Percentiles rank a stretch among this genome's conserved stretches.
phyloP scores from a whole-genome alignment of 1,284 basidiomycete genomes.

The Xerocomus amazonicus region DNA sequence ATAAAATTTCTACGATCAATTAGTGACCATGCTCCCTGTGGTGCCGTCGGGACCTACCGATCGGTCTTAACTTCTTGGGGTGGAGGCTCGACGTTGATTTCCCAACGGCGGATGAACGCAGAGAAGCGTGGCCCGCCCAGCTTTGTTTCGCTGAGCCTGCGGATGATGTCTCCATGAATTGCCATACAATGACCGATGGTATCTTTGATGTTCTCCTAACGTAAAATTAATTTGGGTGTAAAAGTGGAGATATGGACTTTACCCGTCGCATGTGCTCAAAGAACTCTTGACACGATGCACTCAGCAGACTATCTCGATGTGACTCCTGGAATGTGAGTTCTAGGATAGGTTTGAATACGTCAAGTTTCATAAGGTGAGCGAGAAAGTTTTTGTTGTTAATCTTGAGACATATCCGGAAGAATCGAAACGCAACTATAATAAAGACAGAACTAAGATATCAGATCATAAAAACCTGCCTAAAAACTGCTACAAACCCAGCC shows the following conservation, averaged over 20 bases:
- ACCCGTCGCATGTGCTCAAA: conserved; percentile 90
- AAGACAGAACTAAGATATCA: conserved; percentile 12
- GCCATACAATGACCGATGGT: conserved; percentile 85
- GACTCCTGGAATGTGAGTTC: conserved; percentile 81
- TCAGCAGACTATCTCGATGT: conserved; percentile 85
- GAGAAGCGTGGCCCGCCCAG: conserved; percentile 69
- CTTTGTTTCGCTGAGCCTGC: conserved; percentile 58
- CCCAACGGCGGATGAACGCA: conserved; percentile 76
- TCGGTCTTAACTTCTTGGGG: conserved; percentile 49
- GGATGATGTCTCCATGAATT: conserved; percentile 64
- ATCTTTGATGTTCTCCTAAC: conserved; percentile 83
- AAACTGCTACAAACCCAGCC: conserved; percentile 61
- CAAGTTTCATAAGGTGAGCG: conserved; percentile 81
- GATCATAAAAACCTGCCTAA: conserved; percentile 1
- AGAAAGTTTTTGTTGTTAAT: conserved; percentile 86
- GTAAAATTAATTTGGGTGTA: conserved; percentile 6
- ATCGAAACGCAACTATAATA: conserved; percentile 77
- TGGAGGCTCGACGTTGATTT: conserved; percentile 87
- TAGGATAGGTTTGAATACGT: conserved; percentile 80
- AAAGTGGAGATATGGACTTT: conserved; percentile 24
- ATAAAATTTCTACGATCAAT: conserved; percentile 36
- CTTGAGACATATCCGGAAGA: conserved; percentile 84
- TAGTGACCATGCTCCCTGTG: conserved; percentile 3
- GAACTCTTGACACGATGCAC: conserved; percentile 92
- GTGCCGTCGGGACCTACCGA: conserved; percentile 18